Evolutionary conservation across 345 rosid genomes (phyloP).

Genomic region (Capsella bursapastoris): DNA sequence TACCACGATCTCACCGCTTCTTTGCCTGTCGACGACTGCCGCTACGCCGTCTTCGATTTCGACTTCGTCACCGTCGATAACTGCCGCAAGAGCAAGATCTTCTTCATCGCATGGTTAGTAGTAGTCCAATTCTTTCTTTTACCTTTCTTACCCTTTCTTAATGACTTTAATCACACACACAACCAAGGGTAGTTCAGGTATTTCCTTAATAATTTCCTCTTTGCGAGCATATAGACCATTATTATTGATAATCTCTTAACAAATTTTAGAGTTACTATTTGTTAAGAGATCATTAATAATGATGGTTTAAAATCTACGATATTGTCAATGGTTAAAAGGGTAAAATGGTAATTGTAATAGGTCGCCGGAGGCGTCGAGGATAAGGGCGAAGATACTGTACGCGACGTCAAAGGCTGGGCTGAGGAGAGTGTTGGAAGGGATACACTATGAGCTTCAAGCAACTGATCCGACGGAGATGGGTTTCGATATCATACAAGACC

Average conservation of each 20-base stretch:
- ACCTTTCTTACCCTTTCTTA: background rate
- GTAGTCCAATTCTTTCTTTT: background rate
- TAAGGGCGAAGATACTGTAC: conserved; percentile 84
- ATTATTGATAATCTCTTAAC: too few relatives aligned
- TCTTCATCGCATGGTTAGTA: conserved; percentile 91
- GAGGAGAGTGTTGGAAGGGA: conserved; percentile 86
- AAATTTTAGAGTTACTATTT: too few relatives aligned
- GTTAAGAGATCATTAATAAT: too few relatives aligned
- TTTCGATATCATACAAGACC: conserved; percentile 76
- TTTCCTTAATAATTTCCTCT: background rate
- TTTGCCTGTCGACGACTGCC: conserved; percentile 82
- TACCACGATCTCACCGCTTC: conserved; percentile 79
- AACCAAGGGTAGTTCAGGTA: background rate
- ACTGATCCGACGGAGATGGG: conserved; percentile 98
- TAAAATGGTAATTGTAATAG: conserved; percentile 28
- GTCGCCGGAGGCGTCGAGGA: conserved; percentile 85
- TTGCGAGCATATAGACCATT: too few relatives aligned
- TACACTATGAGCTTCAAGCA: conserved; percentile 93
- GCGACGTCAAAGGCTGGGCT: conserved; percentile 90
- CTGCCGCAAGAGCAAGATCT: conserved; percentile 98
- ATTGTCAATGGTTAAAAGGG: background rate
- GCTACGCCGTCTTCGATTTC: conserved; percentile 92
- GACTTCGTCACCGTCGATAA: conserved; percentile 94
- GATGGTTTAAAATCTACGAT: background rate
- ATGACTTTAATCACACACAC: too few relatives aligned